Percentiles rank a stretch among this genome's conserved stretches.
Evolutionary conservation across 139 green algal species (phyloP).

Genomic region (Trebouxia sp.): DNA sequence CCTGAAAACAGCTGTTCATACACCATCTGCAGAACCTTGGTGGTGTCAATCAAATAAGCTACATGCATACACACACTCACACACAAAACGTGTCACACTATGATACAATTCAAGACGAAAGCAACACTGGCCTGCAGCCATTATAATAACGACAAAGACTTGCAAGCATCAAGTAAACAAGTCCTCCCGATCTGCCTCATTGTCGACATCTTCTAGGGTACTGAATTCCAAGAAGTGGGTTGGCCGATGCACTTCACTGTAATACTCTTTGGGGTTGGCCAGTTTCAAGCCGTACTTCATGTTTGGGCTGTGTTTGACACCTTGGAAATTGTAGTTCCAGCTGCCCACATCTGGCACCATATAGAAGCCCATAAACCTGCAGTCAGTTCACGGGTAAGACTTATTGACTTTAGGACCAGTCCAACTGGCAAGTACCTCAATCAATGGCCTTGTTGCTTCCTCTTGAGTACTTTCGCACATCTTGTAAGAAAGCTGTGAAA

Average conservation of each 20-base stretch:
- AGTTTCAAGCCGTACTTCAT: conserved; percentile 90
- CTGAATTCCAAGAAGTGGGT: conserved; percentile 98
- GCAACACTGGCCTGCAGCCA: too few species aligned
- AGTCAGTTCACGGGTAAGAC: not conserved
- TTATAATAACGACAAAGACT: too few species aligned
- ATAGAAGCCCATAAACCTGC: conserved; percentile 96
- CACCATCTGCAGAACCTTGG: too few species aligned
- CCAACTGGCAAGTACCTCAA: too few species aligned
- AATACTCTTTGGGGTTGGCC: conserved; percentile 94
- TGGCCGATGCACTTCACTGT: conserved; percentile 87
- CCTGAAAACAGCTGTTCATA: too few species aligned
- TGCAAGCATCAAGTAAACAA: conserved; percentile 64
- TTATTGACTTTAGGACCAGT: not conserved
- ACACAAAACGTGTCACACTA: too few species aligned
- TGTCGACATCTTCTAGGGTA: conserved; percentile 84
- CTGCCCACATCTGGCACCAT: conserved; percentile 90
- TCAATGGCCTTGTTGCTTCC: too few species aligned
- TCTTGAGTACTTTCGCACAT: too few species aligned
- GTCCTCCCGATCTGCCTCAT: conserved; percentile 91
- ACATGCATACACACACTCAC: too few species aligned
- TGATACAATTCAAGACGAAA: too few species aligned
- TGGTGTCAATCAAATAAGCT: too few species aligned
- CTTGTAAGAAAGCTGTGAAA: not conserved
- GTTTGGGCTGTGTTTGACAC: conserved; percentile 66
- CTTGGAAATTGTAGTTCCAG: conserved; percentile 99